These are phyloP conservation scores for Thymus mandschuricus DNA, from an alignment of 257 asterid genomes.

Conservation along the genomic window DNA sequence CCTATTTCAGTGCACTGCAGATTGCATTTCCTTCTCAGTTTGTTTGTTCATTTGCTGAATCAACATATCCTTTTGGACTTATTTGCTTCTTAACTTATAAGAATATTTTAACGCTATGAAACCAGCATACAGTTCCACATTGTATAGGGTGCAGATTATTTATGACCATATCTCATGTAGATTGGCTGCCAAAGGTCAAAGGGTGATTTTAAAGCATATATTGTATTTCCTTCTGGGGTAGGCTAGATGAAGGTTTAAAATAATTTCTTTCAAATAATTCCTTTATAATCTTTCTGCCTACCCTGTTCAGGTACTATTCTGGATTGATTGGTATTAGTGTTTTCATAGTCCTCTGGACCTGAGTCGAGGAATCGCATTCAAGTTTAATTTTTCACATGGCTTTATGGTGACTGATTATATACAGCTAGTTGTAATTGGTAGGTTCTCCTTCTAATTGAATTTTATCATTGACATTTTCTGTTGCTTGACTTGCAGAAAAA, in stretches of 20 bases:
- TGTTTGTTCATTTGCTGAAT: background rate
- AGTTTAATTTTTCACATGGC: too few species aligned
- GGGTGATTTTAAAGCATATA: background rate
- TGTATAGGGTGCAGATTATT: background rate
- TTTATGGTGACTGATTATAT: too few species aligned
- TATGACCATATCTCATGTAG: background rate
- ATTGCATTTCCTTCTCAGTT: background rate
- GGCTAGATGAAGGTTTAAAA: conserved; percentile 15
- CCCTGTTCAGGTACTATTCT: conserved; percentile 9
- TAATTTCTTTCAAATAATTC: conserved; percentile 4
- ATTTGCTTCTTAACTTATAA: background rate
- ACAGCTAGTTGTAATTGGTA: too few species aligned
- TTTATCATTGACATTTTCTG: conserved; percentile 33
- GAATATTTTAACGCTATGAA: background rate
- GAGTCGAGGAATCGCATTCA: too few species aligned
- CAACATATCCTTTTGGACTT: background rate
- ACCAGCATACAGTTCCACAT: background rate
- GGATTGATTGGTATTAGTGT: conserved; percentile 11
- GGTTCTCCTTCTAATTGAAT: background rate
- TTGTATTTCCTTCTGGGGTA: conserved; percentile 1
- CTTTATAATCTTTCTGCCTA: conserved; percentile 19
- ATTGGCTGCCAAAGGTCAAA: conserved; percentile 13
- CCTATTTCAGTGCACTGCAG: conserved; percentile 8
- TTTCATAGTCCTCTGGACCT: background rate
- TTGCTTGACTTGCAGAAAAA: conserved; percentile 68